Base-by-base conservation (phyloP, 352 stramenopile species). In the Globisporangium abappressorium region DNA sequence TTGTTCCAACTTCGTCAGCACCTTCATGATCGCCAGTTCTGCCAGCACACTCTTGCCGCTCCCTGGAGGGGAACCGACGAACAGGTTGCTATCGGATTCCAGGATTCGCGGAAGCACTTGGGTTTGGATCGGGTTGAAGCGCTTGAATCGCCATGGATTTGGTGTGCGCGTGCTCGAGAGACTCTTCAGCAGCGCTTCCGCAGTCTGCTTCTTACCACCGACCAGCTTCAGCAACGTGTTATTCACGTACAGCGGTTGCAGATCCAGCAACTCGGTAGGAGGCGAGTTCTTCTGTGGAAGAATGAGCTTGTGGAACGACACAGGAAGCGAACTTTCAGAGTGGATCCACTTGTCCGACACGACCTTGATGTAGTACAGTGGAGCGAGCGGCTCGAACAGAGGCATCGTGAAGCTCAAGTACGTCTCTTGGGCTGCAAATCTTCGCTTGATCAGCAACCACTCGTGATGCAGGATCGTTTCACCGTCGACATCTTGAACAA, bases 61-160 rank as follows among this genome's bases (percentile, higher is more conserved):
- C 46, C 97, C 97, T 28, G 95, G 92, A 18, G 97, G 96, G 9
- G 97, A 97, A 41, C 94, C 98, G 46, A 99, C 79, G 24, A 99
- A 86, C 55, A 97, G 82, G 66, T 99, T 99, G 46, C 85, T 90
- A 46, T 98, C 92, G 0, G 88, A 98, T 72, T 99, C 97, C 62
- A 99, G 90, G 20, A 99, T 79, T 55, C 97, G 95, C 47, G 96
- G 91, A 38, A 99, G 94, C 24, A 97, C 81, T 72, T 99, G 98
- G 30, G 98, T 99, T 82, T 99, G 98, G 58, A 99, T 99, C 14
- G 97, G 95, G 71, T 99, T 99, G 75, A 99, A 99, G 61, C 95
- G 86, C 33, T 88, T 86, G 62, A 99, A 97, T 4, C 74, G 75
- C 78, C 78, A 95, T 18, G 83, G 78, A 49, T 82, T 87, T 2